Conservation (phyloP, 306 rosid species). For the Delonix regia region DNA sequence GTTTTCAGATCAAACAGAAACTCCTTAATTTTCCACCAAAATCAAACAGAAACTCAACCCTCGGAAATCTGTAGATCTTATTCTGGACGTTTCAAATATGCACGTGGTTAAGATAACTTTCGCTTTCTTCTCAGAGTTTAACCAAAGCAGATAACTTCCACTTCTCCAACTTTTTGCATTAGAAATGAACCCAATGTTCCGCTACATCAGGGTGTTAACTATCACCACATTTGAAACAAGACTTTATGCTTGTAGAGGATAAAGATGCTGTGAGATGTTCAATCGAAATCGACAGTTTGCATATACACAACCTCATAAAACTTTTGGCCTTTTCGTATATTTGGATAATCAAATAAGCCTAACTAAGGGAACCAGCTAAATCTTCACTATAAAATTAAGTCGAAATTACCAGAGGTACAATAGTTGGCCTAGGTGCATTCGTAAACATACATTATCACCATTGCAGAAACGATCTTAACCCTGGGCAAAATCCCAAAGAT, state of each 20-base stretch:
- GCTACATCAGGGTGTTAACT: neutral
- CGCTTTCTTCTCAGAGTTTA: neutral
- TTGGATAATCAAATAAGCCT: neutral
- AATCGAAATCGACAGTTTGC: neutral
- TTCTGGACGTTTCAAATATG: neutral
- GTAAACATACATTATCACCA: neutral
- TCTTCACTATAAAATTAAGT: too few relatives aligned
- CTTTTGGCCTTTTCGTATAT: neutral
- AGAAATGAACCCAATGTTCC: neutral
- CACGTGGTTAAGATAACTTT: neutral
- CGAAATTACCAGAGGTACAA: neutral
- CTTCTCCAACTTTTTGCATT: neutral
- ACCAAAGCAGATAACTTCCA: neutral
- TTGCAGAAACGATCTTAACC: too few relatives aligned
- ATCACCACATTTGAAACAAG: neutral
- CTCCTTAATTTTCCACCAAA: too few relatives aligned
- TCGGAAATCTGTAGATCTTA: neutral
- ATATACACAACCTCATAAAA: neutral
- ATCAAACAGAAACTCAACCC: too few relatives aligned
- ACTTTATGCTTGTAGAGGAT: too few relatives aligned
- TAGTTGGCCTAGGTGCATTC: too few relatives aligned
- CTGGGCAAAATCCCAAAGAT: neutral
- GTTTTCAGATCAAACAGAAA: too few relatives aligned
- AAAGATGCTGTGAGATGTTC: neutral
- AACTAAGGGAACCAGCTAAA: neutral